phyloP scores from a whole-genome alignment of 2,329 filamentous ascomycete genomes.

The Curvularia sp. region DNA sequence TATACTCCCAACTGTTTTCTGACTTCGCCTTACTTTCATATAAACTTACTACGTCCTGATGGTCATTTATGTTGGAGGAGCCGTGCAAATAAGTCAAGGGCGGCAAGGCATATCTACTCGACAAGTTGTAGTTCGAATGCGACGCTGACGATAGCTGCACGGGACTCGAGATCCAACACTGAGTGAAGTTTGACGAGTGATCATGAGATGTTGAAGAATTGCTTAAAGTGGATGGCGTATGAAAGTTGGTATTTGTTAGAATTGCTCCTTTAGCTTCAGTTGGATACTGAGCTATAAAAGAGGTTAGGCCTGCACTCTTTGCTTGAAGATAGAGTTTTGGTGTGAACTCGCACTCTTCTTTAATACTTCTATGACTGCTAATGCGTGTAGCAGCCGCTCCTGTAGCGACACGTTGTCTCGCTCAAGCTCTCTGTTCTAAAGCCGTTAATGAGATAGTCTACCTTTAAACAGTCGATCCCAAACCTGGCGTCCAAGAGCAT shows the following conservation, averaged over 20 bases:
- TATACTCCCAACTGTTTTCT: constrained; percentile 14
- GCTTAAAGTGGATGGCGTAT: constrained; percentile 1
- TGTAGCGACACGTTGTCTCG: constrained; percentile 10
- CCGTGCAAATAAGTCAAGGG: background rate
- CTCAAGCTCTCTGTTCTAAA: constrained; percentile 16
- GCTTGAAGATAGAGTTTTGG: constrained; percentile 4
- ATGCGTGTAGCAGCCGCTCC: constrained; percentile 6
- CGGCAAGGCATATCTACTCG: background rate
- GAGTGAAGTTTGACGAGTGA: background rate
- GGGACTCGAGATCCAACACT: constrained; percentile 1
- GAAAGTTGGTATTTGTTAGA: background rate
- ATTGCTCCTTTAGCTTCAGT: constrained; percentile 3
- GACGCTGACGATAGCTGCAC: background rate
- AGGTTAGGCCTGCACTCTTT: constrained; percentile 13
- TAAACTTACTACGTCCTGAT: background rate
- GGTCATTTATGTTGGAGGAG: background rate
- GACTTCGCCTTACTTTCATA: constrained; percentile 2
- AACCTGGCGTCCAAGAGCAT: constrained; percentile 16
- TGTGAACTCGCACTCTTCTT: constrained; percentile 12
- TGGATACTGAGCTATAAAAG: constrained; percentile 10
- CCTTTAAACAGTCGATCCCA: constrained; percentile 1
- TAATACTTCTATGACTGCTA: constrained; percentile 16
- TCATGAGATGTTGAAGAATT: constrained; percentile 8
- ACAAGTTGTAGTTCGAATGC: background rate
- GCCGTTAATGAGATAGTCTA: constrained; percentile 11